Percentiles rank a stretch among this genome's conserved stretches.
Conservation (phyloP, 2,329 filamentous ascomycete genomes). For the Celoporthe dispersa region DNA sequence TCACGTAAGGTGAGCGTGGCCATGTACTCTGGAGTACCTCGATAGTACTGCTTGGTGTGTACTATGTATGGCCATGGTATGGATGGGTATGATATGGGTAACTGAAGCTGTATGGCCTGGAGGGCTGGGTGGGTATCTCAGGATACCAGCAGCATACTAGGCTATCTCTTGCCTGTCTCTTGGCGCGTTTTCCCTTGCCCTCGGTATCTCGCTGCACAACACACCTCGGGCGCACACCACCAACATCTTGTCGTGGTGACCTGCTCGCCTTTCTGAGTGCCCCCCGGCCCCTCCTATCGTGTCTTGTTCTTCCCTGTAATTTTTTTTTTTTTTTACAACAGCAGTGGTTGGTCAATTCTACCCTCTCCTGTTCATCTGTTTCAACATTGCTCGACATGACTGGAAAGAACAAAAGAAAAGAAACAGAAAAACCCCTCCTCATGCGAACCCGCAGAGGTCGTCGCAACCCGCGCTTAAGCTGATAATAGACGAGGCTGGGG, state of each 20-base stretch:
- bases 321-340: no score
- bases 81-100: background rate
- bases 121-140: background rate
- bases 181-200: background rate
- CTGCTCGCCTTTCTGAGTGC: background rate
- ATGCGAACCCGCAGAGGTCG: background rate
- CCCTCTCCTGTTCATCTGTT: background rate
- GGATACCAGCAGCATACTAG: background rate
- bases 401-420: no score
- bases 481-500: conserved; percentile 24
- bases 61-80: background rate
- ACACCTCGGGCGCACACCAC: background rate
- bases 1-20: background rate
- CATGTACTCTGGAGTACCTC: background rate
- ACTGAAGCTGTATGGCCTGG: background rate
- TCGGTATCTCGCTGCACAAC: background rate
- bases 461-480: conserved; percentile 29
- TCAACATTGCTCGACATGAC: background rate
- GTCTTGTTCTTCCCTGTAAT: background rate
- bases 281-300: no score
- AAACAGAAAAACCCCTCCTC: background rate
- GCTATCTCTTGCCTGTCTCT: background rate
- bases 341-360: background rate
- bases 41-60: background rate
- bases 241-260: no score